These are phyloP conservation scores for Panaeolus cyanescens DNA, from an alignment of 768 basidiomycete genomes.

Conservation along the genomic window DNA sequence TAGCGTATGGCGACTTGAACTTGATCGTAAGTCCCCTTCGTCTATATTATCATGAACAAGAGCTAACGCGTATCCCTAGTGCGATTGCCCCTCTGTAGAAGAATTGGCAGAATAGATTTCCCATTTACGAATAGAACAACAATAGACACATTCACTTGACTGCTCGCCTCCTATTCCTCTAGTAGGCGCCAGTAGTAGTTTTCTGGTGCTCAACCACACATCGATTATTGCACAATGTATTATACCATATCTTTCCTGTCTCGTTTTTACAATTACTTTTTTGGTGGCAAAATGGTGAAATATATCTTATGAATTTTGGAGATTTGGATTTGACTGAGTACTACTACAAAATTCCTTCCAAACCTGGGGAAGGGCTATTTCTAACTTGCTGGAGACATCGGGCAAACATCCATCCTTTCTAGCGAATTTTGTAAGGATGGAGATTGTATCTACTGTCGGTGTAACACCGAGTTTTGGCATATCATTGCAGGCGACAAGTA, in stretches of 20 bases:
- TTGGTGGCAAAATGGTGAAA: slow-evolving; percentile 12
- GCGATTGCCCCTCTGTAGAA: slow-evolving; percentile 86
- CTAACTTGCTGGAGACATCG: slow-evolving; percentile 48
- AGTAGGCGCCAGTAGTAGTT: slow-evolving; percentile 44
- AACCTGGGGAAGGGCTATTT: slow-evolving; percentile 39
- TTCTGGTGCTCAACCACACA: slow-evolving; percentile 73
- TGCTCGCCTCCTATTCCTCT: slow-evolving; percentile 48
- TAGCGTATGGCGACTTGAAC: slow-evolving; percentile 93
- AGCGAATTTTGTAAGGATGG: slow-evolving; percentile 59
- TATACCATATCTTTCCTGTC: slow-evolving; percentile 10
- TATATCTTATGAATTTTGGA: slow-evolving; percentile 13
- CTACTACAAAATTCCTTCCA: slow-evolving; percentile 21
- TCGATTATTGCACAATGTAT: slow-evolving; percentile 31
- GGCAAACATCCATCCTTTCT: slow-evolving; percentile 39
- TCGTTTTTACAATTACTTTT: slow-evolving; percentile 14
- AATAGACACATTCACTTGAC: slow-evolving; percentile 14
- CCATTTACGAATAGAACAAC: slow-evolving; percentile 9
- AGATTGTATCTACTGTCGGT: slow-evolving; percentile 51
- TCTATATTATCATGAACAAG: slow-evolving; percentile 4
- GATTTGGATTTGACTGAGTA: slow-evolving; percentile 14
- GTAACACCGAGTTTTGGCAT: slow-evolving; percentile 55
- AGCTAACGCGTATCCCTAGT: slow-evolving; percentile 43
- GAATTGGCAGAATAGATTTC: slow-evolving; percentile 50
- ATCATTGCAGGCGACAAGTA: slow-evolving; percentile 60
- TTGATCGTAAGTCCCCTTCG: slow-evolving; percentile 63